Evolutionary conservation across 352 stramenopile species (phyloP).

Genomic region (Phytophthora multivora): DNA sequence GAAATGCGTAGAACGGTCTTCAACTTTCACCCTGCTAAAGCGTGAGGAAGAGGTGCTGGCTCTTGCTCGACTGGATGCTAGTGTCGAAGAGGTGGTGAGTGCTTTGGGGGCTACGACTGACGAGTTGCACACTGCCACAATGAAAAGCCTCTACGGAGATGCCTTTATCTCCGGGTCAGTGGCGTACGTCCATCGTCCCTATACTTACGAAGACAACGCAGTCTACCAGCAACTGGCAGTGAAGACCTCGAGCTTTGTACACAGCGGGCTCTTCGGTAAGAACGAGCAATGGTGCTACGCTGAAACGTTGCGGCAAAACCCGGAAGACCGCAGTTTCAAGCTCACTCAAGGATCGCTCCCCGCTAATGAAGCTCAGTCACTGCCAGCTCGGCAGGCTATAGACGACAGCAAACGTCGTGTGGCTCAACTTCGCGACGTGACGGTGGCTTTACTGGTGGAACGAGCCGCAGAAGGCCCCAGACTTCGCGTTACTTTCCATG

Average conservation of each 20-base stretch:
- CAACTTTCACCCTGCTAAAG: slow-evolving; percentile 28
- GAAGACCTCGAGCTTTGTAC: slow-evolving; percentile 44
- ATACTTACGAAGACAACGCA: slow-evolving; percentile 2
- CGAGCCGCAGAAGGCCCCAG: slow-evolving; percentile 14
- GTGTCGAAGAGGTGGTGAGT: slow-evolving; percentile 37
- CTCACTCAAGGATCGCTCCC: slow-evolving; percentile 25
- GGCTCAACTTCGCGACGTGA: slow-evolving; percentile 41
- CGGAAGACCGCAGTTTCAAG: slow-evolving; percentile 26
- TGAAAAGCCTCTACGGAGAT: slow-evolving; percentile 43
- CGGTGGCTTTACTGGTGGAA: slow-evolving; percentile 38
- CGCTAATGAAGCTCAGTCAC: neutral
- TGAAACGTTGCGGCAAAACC: slow-evolving; percentile 29
- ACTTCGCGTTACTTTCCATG: slow-evolving; percentile 49
- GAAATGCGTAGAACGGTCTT: slow-evolving; percentile 28
- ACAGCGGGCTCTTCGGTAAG: slow-evolving; percentile 32
- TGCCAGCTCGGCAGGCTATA: slow-evolving; percentile 22
- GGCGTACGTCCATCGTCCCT: slow-evolving; percentile 22
- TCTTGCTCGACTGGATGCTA: slow-evolving; percentile 29
- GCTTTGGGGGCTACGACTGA: slow-evolving; percentile 25
- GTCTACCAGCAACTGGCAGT: slow-evolving; percentile 26
- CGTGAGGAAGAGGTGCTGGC: slow-evolving; percentile 32
- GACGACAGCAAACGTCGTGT: slow-evolving; percentile 29
- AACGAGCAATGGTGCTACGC: slow-evolving; percentile 53
- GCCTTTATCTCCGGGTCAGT: slow-evolving; percentile 40
- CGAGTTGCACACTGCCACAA: slow-evolving; percentile 24